Conservation (phyloP, 805 yeast species). For the Sungouiella blattae region DNA sequence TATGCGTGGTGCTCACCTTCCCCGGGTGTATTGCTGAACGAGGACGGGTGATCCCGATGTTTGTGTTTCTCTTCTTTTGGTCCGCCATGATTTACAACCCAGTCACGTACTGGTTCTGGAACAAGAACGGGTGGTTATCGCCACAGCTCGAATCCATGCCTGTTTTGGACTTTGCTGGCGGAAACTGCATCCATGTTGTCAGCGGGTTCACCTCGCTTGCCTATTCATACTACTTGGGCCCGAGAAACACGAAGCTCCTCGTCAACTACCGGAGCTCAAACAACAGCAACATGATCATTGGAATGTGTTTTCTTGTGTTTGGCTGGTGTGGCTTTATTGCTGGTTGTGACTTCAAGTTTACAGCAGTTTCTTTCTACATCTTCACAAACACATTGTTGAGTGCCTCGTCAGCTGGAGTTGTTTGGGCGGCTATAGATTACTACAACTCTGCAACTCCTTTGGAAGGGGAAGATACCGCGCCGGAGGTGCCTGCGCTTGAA, state of each 20-base stretch:
- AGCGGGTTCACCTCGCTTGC: conserved; percentile 45
- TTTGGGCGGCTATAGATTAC: conserved; percentile 37
- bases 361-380: conserved; percentile 28
- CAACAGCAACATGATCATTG: conserved; percentile 30
- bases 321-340: conserved; percentile 44
- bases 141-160: conserved; percentile 29
- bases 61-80: conserved; percentile 38
- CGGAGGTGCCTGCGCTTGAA: conserved; percentile 3
- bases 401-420: conserved; percentile 31
- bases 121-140: conserved; percentile 40
- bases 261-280: conserved; percentile 35
- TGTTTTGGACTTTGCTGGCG: conserved; percentile 45
- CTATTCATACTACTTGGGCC: conserved; percentile 41
- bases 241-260: conserved; percentile 37
- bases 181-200: conserved; percentile 41
- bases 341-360: conserved; percentile 42
- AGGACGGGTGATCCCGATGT: conserved; percentile 40
- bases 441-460: conserved; percentile 38
- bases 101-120: conserved; percentile 46
- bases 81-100: conserved; percentile 40
- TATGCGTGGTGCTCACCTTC: conserved; percentile 39
- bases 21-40: conserved; percentile 45
- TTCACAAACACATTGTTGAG: conserved; percentile 31
- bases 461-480: conserved; percentile 16
- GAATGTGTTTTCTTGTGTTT: conserved; percentile 19